phyloP scores from a whole-genome alignment of 1,139 yeast genomes.

The Saccharomyces uvarum region DNA sequence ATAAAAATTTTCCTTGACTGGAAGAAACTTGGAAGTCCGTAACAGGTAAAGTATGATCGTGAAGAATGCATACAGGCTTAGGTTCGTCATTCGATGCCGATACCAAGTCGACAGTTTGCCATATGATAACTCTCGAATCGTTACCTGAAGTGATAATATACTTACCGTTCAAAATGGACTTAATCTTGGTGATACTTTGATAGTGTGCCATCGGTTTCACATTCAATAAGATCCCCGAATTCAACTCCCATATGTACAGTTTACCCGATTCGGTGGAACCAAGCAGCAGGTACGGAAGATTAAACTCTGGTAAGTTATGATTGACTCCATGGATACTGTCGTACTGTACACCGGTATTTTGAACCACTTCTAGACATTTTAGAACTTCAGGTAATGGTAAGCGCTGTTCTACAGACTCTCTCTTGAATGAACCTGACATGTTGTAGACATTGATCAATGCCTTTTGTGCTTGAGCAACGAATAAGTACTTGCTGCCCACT shows the following conservation, averaged over 20 bases:
- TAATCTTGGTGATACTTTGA: conserved; percentile 57
- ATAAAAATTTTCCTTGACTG: conserved; percentile 20
- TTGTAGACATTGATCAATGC: conserved; percentile 70
- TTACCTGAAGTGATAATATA: conserved; percentile 68
- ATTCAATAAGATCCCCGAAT: conserved; percentile 66
- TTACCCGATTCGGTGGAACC: conserved; percentile 52
- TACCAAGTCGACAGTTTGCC: conserved; percentile 59
- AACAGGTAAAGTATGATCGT: conserved; percentile 72
- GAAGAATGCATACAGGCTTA: conserved; percentile 44
- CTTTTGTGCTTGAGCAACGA: conserved; percentile 59
- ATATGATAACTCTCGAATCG: conserved; percentile 72
- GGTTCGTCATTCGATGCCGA: conserved; percentile 27
- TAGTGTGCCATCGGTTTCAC: conserved; percentile 75
- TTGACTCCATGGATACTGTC: conserved; percentile 7
- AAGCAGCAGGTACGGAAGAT: conserved; percentile 62
- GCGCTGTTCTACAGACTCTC: conserved; percentile 76
- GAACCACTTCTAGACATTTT: conserved; percentile 41
- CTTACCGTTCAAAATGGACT: conserved; percentile 58
- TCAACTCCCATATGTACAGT: conserved; percentile 75
- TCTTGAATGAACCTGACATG: conserved; percentile 43
- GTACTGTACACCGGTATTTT: conserved; percentile 6
- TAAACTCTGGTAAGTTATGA: conserved; percentile 31
- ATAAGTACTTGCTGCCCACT: conserved; percentile 38
- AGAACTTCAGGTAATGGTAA: conserved; percentile 81
- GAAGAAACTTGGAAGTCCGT: conserved; percentile 44